These are phyloP conservation scores for Cryomyces minteri DNA, from an alignment of 495 filamentous ascomycete species.

Conservation along the genomic window DNA sequence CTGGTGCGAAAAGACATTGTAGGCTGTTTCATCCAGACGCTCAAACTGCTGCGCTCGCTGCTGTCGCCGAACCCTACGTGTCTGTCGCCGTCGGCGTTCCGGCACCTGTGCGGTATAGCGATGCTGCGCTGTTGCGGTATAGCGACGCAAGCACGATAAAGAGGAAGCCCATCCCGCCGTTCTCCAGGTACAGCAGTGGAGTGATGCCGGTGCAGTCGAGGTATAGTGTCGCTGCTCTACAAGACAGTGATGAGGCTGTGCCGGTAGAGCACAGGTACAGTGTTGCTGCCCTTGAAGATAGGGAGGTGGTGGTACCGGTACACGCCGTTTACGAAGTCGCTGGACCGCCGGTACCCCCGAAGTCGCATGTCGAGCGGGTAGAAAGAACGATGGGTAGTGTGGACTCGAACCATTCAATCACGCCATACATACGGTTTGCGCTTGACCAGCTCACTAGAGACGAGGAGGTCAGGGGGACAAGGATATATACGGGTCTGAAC, in stretches of 20 bases:
- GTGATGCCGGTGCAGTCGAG: not conserved
- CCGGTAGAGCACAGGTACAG: not conserved
- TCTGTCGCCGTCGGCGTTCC: too few species aligned
- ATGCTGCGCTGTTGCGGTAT: too few species aligned
- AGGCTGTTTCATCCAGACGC: constrained; percentile 1
- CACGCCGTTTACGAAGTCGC: constrained; percentile 20
- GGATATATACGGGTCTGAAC: not conserved
- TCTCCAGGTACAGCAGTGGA: not conserved
- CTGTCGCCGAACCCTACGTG: not conserved
- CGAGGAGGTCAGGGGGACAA: constrained; percentile 29
- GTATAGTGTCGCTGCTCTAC: not conserved
- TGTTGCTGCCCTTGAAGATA: not conserved
- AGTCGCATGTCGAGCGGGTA: too few species aligned
- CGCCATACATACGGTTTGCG: constrained; percentile 52
- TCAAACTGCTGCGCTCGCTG: not conserved
- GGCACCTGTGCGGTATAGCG: too few species aligned
- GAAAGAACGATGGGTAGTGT: too few species aligned
- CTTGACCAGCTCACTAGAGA: constrained; percentile 55
- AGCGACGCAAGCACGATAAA: too few species aligned
- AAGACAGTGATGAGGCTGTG: not conserved
- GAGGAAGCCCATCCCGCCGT: too few species aligned
- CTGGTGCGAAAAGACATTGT: too few species aligned
- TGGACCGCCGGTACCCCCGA: constrained; percentile 48
- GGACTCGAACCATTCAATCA: constrained; percentile 6
- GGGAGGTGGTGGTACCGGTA: constrained; percentile 2